phyloP scores from a whole-genome alignment of 2,329 filamentous ascomycete genomes.

The Coniella vitis region DNA sequence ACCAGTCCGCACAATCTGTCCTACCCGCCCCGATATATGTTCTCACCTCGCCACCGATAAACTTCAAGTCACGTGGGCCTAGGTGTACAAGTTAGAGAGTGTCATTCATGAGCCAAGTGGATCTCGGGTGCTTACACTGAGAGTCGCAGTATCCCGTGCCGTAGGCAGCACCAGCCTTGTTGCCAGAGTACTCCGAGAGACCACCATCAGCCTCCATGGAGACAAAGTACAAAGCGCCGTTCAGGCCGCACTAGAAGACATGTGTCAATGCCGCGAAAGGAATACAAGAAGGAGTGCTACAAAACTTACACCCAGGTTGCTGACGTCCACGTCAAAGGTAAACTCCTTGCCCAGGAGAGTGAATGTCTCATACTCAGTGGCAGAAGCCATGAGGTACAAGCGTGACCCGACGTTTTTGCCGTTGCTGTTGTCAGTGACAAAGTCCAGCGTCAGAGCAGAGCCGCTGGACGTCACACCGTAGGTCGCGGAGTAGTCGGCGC shows the following conservation, averaged over 20 bases:
- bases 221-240: slow-evolving; percentile 63
- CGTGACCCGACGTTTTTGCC: slow-evolving; percentile 45
- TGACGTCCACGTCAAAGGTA: slow-evolving; percentile 66
- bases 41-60: slow-evolving; percentile 40
- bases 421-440: slow-evolving; percentile 39
- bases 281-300: too few relatives aligned
- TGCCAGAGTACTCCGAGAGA: slow-evolving; percentile 39
- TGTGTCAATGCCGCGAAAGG: neutral
- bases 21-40: neutral
- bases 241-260: slow-evolving; percentile 52
- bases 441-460: slow-evolving; percentile 41
- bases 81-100: too few relatives aligned
- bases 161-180: slow-evolving; percentile 50
- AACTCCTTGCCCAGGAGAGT: slow-evolving; percentile 61
- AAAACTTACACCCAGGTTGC: slow-evolving; percentile 41
- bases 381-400: slow-evolving; percentile 57
- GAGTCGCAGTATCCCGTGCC: slow-evolving; percentile 53
- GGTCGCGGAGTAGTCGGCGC: slow-evolving; percentile 37
- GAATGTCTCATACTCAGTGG: slow-evolving; percentile 58
- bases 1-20: neutral
- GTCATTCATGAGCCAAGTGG: too few relatives aligned
- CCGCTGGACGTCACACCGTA: slow-evolving; percentile 40
- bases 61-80: slow-evolving; percentile 45
- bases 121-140: slow-evolving; percentile 29
- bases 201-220: slow-evolving; percentile 55